A percentile compares a stretch with the other conserved stretches of the same genome.
Evolutionary conservation across 257 asterid genomes (phyloP).

Genomic region (Jacaranda copaia): DNA sequence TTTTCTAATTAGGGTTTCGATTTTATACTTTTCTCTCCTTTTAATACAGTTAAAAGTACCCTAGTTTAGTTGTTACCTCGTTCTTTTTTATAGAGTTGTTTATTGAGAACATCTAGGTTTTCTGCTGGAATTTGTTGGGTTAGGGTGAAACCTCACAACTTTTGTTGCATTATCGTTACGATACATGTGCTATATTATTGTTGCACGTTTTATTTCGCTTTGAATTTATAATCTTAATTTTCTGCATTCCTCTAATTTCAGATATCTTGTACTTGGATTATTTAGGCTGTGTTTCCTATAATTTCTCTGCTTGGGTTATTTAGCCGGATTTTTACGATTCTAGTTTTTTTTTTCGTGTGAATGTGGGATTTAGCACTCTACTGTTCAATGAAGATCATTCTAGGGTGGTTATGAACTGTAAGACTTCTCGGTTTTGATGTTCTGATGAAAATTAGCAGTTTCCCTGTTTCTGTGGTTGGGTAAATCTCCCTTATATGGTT

Average conservation of each 20-base stretch:
- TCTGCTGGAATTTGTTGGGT: conserved; percentile 24
- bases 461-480: conserved; percentile 23
- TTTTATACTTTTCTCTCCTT: conserved; percentile 5
- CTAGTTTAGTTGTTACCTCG: background rate
- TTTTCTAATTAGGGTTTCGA: conserved; percentile 48
- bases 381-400: background rate
- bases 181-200: background rate
- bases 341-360: background rate
- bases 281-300: background rate
- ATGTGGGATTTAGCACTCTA: background rate
- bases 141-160: background rate
- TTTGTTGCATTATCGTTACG: conserved; percentile 5
- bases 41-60: background rate
- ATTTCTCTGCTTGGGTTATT: too few species aligned
- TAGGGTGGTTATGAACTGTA: conserved; percentile 10
- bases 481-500: background rate
- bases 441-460: background rate
- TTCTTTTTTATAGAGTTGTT: conserved; percentile 16
- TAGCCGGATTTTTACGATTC: background rate
- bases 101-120: conserved; percentile 25
- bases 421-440: conserved; percentile 14
- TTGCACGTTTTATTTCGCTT: background rate
- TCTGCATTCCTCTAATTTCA: conserved; percentile 9
- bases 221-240: background rate
- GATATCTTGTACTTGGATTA: conserved; percentile 1